A percentile compares a stretch with the other conserved stretches of the same genome.
Conservation (phyloP, 805 yeast species). For the Ogataea corticis region DNA sequence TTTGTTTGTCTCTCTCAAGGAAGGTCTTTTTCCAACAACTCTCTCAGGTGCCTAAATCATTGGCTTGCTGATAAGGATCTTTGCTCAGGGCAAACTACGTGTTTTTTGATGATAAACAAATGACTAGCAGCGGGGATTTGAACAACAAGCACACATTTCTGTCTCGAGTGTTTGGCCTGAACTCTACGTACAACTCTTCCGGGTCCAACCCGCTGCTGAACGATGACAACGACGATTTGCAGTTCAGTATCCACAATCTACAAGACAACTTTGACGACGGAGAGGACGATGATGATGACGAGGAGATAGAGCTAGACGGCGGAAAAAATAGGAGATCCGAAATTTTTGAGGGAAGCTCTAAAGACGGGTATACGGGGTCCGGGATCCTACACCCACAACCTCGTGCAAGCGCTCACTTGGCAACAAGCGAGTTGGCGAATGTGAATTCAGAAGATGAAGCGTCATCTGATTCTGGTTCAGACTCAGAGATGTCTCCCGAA, state of each 20-base stretch:
- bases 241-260: slow-evolving; percentile 23
- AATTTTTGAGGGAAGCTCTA: background rate
- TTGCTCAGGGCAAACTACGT: background rate
- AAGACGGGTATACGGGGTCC: background rate
- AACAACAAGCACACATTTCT: slow-evolving; percentile 53
- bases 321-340: background rate
- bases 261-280: slow-evolving; percentile 27
- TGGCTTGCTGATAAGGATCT: slow-evolving; percentile 1
- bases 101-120: background rate
- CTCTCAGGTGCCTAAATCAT: background rate
- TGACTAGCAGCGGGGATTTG: slow-evolving; percentile 18
- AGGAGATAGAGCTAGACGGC: slow-evolving; percentile 2
- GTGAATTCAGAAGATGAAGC: slow-evolving; percentile 31
- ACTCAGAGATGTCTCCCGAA: slow-evolving; percentile 6
- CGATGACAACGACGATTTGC: slow-evolving; percentile 29
- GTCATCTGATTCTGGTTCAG: slow-evolving; percentile 18
- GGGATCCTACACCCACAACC: slow-evolving; percentile 13
- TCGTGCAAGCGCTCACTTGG: background rate
- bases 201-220: slow-evolving; percentile 33
- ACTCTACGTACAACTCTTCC: slow-evolving; percentile 29
- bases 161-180: slow-evolving; percentile 60
- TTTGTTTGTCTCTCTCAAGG: too few species aligned
- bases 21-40: too few species aligned
- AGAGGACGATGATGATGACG: slow-evolving; percentile 17
- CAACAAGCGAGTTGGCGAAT: slow-evolving; percentile 17